Conservation (phyloP, 768 basidiomycete species). For the Boletus reticuloceps region DNA sequence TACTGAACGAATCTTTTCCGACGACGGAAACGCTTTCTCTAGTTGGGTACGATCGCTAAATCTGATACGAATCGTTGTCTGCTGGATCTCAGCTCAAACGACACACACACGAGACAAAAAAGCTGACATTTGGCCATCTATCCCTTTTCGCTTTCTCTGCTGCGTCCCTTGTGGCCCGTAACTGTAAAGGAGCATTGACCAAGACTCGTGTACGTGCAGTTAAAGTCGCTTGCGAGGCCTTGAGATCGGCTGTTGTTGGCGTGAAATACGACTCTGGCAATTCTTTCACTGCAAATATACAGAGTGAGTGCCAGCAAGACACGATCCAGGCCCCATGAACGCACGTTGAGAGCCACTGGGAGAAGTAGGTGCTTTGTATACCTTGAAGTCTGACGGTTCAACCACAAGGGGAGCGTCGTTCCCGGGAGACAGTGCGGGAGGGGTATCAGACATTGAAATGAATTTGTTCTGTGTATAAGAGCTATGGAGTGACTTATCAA, state of each 20-base stretch:
- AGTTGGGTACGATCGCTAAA: conserved; percentile 82
- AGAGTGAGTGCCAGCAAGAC: conserved; percentile 2
- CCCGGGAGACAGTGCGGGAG: conserved; percentile 1
- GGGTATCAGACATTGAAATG: conserved; percentile 28
- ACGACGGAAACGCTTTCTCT: conserved; percentile 75
- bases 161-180: conserved; percentile 62
- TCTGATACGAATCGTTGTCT: conserved; percentile 81
- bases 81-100: conserved; percentile 12
- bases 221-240: conserved; percentile 61
- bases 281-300: conserved; percentile 35
- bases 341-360: conserved; percentile 32
- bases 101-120: background rate
- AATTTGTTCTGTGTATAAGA: conserved; percentile 8
- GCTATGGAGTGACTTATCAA: conserved; percentile 17
- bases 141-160: conserved; percentile 56
- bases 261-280: conserved; percentile 75
- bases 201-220: conserved; percentile 60
- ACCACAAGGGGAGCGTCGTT: background rate
- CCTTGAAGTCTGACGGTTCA: conserved; percentile 39
- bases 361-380: conserved; percentile 45
- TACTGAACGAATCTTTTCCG: conserved; percentile 74
- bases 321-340: conserved; percentile 17
- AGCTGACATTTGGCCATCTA: conserved; percentile 68
- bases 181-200: conserved; percentile 66
- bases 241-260: conserved; percentile 69